Conservation (phyloP, 2,329 filamentous ascomycete species). For the Apiospora hydei region DNA sequence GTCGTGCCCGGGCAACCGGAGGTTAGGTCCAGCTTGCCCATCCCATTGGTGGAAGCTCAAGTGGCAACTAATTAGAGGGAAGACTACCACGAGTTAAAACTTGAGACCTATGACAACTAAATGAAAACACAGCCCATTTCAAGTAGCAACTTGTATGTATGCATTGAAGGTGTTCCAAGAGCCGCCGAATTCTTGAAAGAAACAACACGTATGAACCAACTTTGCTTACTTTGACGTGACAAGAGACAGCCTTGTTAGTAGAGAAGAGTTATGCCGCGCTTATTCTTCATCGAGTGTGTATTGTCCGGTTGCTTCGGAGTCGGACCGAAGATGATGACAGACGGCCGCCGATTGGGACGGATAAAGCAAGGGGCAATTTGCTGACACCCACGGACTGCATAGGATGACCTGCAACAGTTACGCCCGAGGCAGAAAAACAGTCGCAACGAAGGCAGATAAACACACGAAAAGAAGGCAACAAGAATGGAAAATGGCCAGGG, state of each 20-base stretch:
- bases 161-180: background rate
- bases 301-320: background rate
- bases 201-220: background rate
- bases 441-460: background rate
- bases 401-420: background rate
- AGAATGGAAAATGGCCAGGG: background rate
- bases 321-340: background rate
- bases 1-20: background rate
- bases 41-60: background rate
- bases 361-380: background rate
- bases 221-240: background rate
- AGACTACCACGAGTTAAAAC: background rate
- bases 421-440: background rate
- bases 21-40: background rate
- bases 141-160: background rate
- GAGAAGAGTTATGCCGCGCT: no score
- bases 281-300: background rate
- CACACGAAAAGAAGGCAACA: background rate
- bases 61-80: background rate
- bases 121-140: background rate
- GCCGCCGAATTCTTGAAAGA: background rate
- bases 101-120: background rate
- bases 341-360: background rate
- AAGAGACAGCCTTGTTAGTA: background rate
- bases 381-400: background rate